Conservation (phyloP, 1,139 yeast genomes). For the Magnusiomyces paraingens region DNA sequence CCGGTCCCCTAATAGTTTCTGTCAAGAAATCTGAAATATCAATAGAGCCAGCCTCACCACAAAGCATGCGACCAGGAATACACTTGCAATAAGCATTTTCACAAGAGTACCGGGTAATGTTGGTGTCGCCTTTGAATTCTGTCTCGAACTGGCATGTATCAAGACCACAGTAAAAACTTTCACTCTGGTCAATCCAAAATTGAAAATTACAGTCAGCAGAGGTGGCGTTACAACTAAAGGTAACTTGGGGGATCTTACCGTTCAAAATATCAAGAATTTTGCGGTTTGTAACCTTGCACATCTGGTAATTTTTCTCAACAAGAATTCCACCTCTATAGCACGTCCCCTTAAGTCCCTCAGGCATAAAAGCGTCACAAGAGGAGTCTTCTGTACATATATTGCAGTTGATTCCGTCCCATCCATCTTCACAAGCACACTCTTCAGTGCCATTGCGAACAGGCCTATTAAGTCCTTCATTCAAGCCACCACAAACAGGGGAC, state of each 20-base stretch:
- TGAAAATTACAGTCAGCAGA: conserved; percentile 69
- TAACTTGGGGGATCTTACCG: conserved; percentile 84
- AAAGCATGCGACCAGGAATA: conserved; percentile 84
- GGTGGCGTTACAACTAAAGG: conserved; percentile 77
- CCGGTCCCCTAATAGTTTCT: conserved; percentile 89
- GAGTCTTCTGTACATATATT: conserved; percentile 64
- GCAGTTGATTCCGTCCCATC: conserved; percentile 95
- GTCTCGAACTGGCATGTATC: conserved; percentile 61
- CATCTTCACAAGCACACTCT: conserved; percentile 65
- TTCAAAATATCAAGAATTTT: conserved; percentile 74
- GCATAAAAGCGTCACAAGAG: conserved; percentile 82
- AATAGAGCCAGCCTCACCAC: conserved; percentile 91
- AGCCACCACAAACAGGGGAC: conserved; percentile 80
- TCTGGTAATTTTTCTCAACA: conserved; percentile 75
- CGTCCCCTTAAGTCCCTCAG: conserved; percentile 79
- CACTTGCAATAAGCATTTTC: conserved; percentile 74
- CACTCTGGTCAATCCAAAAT: conserved; percentile 89
- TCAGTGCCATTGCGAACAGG: conserved; percentile 48
- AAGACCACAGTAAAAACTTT: conserved; percentile 85
- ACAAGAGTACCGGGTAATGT: conserved; percentile 73
- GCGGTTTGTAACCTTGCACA: conserved; percentile 87
- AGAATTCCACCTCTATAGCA: conserved; percentile 86
- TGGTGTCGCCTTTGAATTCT: conserved; percentile 44
- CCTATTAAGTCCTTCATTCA: conserved; percentile 58
- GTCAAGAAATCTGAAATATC: conserved; percentile 90